Evolutionary conservation across 768 basidiomycete genomes (phyloP).

Genomic region (Rhodotorula babjevae): DNA sequence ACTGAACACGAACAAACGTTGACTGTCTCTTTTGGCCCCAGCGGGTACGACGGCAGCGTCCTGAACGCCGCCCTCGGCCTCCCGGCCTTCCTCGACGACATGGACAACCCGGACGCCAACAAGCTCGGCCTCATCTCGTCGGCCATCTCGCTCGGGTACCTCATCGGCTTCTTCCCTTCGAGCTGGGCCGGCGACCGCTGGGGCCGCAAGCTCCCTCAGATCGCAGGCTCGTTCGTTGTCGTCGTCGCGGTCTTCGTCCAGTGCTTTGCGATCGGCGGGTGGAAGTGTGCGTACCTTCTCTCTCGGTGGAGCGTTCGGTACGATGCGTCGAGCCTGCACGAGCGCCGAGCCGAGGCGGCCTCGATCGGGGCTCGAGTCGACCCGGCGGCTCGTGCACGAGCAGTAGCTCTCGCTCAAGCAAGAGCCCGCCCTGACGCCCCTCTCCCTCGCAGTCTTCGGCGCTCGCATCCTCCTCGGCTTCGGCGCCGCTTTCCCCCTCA

Average conservation of each 20-base stretch:
- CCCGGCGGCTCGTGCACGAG: no score
- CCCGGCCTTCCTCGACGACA: neutral
- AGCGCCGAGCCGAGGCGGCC: no score
- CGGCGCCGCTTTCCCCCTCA: slow-evolving; percentile 5
- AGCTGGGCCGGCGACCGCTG: neutral
- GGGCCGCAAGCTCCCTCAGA: neutral
- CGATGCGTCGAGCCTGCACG: no score
- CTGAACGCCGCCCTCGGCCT: slow-evolving; percentile 2
- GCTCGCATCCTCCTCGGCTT: slow-evolving; percentile 7
- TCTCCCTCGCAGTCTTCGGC: slow-evolving; percentile 10
- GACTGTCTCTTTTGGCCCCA: neutral
- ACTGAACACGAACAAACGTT: rapidly evolving
- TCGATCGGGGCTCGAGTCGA: no score
- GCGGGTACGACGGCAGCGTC: slow-evolving; percentile 13
- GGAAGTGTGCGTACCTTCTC: slow-evolving; percentile 2
- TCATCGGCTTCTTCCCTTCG: slow-evolving; percentile 6
- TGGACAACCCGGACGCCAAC: slow-evolving; percentile 5
- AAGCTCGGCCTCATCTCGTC: slow-evolving; percentile 3
- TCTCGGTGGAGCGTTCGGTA: no score
- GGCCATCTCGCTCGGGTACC: slow-evolving; percentile 12
- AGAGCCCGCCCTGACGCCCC: neutral
- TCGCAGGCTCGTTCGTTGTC: slow-evolving; percentile 1
- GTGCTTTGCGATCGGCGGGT: neutral
- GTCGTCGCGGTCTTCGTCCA: neutral
- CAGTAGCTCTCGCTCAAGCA: no score